These are phyloP conservation scores for Huntiella bhutanensis DNA, from an alignment of 2,329 filamentous ascomycete genomes.

Conservation along the genomic window DNA sequence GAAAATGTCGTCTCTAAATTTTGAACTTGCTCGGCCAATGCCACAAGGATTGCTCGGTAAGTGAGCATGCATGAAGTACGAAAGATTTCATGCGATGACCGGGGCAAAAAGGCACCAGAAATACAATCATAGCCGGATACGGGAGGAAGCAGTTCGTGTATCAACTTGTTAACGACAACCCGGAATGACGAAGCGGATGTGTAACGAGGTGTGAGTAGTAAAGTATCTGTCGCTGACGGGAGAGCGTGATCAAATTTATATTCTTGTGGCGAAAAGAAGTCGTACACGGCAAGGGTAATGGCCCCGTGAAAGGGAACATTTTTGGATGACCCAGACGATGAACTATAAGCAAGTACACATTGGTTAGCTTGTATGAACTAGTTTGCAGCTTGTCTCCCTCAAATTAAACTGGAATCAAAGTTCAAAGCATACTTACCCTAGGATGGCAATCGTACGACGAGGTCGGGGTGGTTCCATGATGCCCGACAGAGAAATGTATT, in stretches of 20 bases:
- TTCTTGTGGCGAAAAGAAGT: neutral
- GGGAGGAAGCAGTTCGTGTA: neutral
- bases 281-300: neutral
- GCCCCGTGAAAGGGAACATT: neutral
- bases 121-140: conserved; percentile 3
- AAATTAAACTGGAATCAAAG: too few species aligned
- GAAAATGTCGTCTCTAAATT: conserved; percentile 2
- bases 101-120: neutral
- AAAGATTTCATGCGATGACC: conserved; percentile 1
- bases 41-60: conserved; percentile 4
- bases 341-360: neutral
- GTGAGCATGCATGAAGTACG: conserved; percentile 1
- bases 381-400: too few species aligned
- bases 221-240: neutral
- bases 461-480: too few species aligned
- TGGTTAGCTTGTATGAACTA: too few species aligned
- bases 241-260: neutral
- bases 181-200: conserved; percentile 3
- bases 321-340: neutral
- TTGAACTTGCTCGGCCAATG: neutral
- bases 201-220: conserved; percentile 2
- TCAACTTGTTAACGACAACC: conserved; percentile 5
- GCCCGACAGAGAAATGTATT: too few species aligned
- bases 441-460: too few species aligned
- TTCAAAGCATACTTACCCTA: too few species aligned